phyloP scores from a whole-genome alignment of 2,329 filamentous ascomycete species.

The Colletotrichum destructivum region DNA sequence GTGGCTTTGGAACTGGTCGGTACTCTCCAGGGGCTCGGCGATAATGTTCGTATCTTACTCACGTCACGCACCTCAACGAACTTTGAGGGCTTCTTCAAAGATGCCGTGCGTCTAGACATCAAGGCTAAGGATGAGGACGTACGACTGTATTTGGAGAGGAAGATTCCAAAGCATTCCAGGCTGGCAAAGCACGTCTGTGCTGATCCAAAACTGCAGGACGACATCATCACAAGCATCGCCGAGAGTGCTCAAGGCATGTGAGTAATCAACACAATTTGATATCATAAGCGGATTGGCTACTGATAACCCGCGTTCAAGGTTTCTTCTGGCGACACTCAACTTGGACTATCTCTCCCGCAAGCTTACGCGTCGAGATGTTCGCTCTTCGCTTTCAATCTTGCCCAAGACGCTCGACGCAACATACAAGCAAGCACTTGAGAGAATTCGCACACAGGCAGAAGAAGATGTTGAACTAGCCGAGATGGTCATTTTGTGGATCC shows the following conservation, averaged over 20 bases:
- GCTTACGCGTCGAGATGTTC: constrained; percentile 13
- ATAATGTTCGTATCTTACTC: neutral
- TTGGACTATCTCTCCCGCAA: constrained; percentile 11
- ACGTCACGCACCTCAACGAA: neutral
- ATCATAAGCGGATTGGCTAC: neutral
- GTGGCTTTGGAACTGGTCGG: neutral
- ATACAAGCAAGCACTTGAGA: constrained; percentile 18
- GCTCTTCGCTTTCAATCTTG: constrained; percentile 6
- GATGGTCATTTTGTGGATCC: constrained; percentile 12
- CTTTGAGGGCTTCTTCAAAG: neutral
- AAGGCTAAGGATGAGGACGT: neutral
- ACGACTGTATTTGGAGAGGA: neutral
- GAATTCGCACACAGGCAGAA: constrained; percentile 9
- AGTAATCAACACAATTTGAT: neutral
- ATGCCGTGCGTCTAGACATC: neutral
- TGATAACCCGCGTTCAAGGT: neutral
- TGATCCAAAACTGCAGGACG: neutral
- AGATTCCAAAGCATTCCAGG: neutral
- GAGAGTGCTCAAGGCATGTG: neutral
- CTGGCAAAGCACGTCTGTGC: constrained; percentile 9
- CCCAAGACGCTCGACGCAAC: constrained; percentile 25
- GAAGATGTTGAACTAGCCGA: constrained; percentile 22
- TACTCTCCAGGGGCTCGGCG: neutral
- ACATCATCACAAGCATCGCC: neutral
- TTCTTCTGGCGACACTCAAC: constrained; percentile 18